phyloP scores from a whole-genome alignment of 2,329 filamentous ascomycete genomes.

The Myriangium duriaei region DNA sequence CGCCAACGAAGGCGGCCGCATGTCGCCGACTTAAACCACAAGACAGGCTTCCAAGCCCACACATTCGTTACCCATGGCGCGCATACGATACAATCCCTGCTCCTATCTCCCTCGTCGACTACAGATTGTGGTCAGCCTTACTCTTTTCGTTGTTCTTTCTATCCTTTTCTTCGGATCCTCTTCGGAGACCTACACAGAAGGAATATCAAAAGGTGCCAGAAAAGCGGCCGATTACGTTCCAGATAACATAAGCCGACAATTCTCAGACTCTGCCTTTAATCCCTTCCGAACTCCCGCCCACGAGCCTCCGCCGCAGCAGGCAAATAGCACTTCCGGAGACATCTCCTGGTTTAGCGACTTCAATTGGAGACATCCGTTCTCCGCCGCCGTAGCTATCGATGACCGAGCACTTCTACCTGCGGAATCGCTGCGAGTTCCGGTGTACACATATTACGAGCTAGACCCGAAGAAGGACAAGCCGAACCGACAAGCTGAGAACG shows the following conservation, averaged over 20 bases:
- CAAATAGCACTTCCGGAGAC: slow-evolving; percentile 65
- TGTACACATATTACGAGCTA: slow-evolving; percentile 87
- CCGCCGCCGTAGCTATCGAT: slow-evolving; percentile 64
- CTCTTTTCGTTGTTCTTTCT: slow-evolving; percentile 26
- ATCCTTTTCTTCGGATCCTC: slow-evolving; percentile 24
- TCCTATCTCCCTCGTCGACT: slow-evolving; percentile 33
- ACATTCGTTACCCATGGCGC: slow-evolving; percentile 6
- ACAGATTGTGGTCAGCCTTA: slow-evolving; percentile 30
- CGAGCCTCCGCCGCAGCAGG: slow-evolving; percentile 57
- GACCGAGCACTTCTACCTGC: slow-evolving; percentile 76
- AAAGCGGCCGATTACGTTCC: slow-evolving; percentile 25
- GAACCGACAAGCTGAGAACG: slow-evolving; percentile 59
- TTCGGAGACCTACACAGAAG: slow-evolving; percentile 20
- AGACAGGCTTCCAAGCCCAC: slow-evolving; percentile 6
- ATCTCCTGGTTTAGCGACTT: slow-evolving; percentile 79
- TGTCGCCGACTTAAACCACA: no score
- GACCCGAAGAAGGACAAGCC: slow-evolving; percentile 50
- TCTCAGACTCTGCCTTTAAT: slow-evolving; percentile 31
- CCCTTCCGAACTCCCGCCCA: slow-evolving; percentile 61
- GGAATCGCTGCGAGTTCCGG: slow-evolving; percentile 52
- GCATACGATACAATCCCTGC: slow-evolving; percentile 20
- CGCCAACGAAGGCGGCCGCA: no score
- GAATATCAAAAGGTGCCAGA: slow-evolving; percentile 28
- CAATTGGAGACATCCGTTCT: slow-evolving; percentile 87
- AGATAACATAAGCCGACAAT: slow-evolving; percentile 21